phyloP scores from a whole-genome alignment of 78 protist species.

The Dictyostelium citrinum region DNA sequence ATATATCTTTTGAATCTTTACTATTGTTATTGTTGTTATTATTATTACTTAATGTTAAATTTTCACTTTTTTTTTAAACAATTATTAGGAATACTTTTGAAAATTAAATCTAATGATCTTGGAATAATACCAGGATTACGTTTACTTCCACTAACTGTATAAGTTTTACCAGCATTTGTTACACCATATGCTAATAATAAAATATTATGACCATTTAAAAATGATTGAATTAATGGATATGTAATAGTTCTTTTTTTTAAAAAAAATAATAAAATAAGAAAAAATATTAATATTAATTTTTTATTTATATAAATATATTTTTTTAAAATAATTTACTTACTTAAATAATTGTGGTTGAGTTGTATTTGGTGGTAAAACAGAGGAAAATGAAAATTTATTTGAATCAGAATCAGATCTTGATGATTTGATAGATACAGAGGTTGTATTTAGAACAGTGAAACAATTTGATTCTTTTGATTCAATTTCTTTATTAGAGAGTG shows the following conservation, averaged over 20 bases:
- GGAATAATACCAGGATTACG: slow-evolving; percentile 88
- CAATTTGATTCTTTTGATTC: slow-evolving; percentile 54
- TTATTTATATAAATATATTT: background rate
- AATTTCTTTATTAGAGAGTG: slow-evolving; percentile 35
- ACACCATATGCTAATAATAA: slow-evolving; percentile 88
- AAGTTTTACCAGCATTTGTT: slow-evolving; percentile 92
- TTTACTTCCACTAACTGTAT: slow-evolving; percentile 85
- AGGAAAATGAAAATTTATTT: slow-evolving; percentile 42
- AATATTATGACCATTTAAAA: slow-evolving; percentile 83
- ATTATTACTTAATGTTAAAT: background rate
- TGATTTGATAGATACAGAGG: slow-evolving; percentile 35
- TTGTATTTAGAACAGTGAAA: background rate
- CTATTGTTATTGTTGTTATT: background rate
- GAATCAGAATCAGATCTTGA: slow-evolving; percentile 49
- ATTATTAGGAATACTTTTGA: slow-evolving; percentile 44
- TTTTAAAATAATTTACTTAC: background rate
- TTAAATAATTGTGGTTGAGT: slow-evolving; percentile 50
- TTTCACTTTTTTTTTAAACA: slow-evolving; percentile 39
- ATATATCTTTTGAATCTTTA: background rate
- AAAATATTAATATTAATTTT: background rate
- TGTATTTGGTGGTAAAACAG: slow-evolving; percentile 29
- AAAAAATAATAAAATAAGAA: background rate
- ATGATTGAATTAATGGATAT: slow-evolving; percentile 52
- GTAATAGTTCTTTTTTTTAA: slow-evolving; percentile 12
- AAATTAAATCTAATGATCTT: slow-evolving; percentile 73